Evolutionary conservation across 129 eudicot genomes (phyloP).

Genomic region (Artemisia argyi): DNA sequence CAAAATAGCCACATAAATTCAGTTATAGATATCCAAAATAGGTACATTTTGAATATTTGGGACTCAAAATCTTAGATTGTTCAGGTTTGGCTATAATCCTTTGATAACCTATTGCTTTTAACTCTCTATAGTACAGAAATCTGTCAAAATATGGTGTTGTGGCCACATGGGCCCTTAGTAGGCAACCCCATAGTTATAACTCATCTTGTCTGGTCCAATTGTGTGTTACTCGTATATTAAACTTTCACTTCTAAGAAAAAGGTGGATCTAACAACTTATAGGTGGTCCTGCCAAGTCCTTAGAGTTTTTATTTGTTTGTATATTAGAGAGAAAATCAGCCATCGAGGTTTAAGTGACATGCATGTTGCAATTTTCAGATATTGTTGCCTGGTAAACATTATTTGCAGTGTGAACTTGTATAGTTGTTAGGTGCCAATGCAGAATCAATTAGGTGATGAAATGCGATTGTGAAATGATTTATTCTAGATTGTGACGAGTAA

Average conservation of each 20-base stretch:
- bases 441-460: neutral
- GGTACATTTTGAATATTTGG: conserved; percentile 4
- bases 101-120: neutral
- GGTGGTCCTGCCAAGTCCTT: no score
- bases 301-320: no score
- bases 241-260: neutral
- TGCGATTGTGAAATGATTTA: neutral
- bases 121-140: neutral
- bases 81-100: neutral
- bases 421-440: conserved; percentile 1
- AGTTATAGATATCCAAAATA: neutral
- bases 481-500: neutral
- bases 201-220: neutral
- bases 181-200: neutral
- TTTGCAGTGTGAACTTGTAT: neutral
- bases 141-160: neutral
- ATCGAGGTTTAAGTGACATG: no score
- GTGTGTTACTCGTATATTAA: neutral
- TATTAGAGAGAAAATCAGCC: no score
- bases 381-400: no score
- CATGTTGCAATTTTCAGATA: no score
- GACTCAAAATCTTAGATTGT: neutral
- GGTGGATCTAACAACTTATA: neutral
- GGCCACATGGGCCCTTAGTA: neutral
- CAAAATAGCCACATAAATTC: neutral